Base-by-base conservation (phyloP, 306 rosid genomes). In the Alnus rubra region DNA sequence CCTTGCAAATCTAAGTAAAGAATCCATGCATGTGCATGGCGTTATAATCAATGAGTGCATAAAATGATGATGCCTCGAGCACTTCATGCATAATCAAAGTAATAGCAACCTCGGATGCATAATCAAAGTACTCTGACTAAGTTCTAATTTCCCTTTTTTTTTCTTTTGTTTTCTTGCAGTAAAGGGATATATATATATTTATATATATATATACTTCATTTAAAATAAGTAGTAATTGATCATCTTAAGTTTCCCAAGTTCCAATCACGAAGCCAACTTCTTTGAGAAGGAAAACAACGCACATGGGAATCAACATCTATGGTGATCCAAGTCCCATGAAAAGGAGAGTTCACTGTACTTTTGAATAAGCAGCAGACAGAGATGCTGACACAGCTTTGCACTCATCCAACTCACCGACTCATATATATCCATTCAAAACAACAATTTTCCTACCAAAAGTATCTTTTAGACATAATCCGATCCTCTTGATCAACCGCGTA, bases 251-350 rank as follows among this genome's bases (percentile, higher is more conserved):
- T 77, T 67, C 64, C 39, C 85, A 83, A 88, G 73, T 83, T 81
- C 84, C 75, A 74, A 86, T 58, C 45, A 42, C 74, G 76, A 81
- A 59, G 70, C 50, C 52, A 71, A 54, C 89, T 88, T 90, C 86
- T 53, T 76, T 76, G 78, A 31, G 86, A 87, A 87, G 91, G 92
- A 83, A 90, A 88, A 75, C 88, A 83, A 67, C 76, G 82, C 97
- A 89, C 89, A 76, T 92, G 97, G 80, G 81, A 83, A 80, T 83
- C 93, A 84, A 82, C 75, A 72, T 86, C 80, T 80, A 74, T 80
- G 80, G 71, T 71, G 74, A 67, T 73, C 48, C 79, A 68, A 82
- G 80, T 80, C 63, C 77, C 85, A 82, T 67, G 76, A 63, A 19
- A 75, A 67, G 23, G 52, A 28, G 33, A 71, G 80, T 78, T 49